Evolutionary conservation across 2,329 filamentous ascomycete genomes (phyloP).

Genomic region (Volutella citrinella): DNA sequence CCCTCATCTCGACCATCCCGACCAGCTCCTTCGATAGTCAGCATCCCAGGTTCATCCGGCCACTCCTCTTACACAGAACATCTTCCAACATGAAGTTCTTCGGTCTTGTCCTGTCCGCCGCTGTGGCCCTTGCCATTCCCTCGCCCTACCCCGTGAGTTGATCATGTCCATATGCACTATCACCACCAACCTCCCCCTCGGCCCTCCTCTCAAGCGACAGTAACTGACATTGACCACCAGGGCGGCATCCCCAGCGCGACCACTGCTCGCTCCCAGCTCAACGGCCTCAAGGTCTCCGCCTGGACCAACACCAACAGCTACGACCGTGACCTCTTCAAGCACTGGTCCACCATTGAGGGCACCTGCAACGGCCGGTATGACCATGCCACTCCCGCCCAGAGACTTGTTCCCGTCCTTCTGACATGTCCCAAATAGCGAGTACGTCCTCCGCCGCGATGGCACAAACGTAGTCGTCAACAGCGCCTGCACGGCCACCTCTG

Average conservation of each 20-base stretch:
- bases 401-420: too few relatives aligned
- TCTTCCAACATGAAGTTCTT: constrained; percentile 1
- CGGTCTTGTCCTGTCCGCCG: neutral
- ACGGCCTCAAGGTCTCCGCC: constrained; percentile 54
- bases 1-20: too few relatives aligned
- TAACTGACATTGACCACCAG: constrained; percentile 4
- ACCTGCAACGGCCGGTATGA: constrained; percentile 64
- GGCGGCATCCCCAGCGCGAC: constrained; percentile 62
- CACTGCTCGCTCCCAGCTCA: constrained; percentile 56
- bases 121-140: neutral
- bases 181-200: too few relatives aligned
- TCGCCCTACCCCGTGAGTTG: constrained; percentile 3
- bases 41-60: too few relatives aligned
- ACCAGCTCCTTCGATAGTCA: too few relatives aligned
- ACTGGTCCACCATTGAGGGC: constrained; percentile 65
- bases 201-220: too few relatives aligned
- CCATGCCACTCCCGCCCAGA: neutral
- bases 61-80: neutral
- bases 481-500: constrained; percentile 62
- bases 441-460: constrained; percentile 72
- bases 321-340: constrained; percentile 65
- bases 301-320: constrained; percentile 56
- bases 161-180: too few relatives aligned
- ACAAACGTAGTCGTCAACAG: constrained; percentile 55
- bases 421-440: constrained; percentile 45